Evolutionary conservation across 805 yeast genomes (phyloP).

Genomic region (Pichia pseudocactophila): DNA sequence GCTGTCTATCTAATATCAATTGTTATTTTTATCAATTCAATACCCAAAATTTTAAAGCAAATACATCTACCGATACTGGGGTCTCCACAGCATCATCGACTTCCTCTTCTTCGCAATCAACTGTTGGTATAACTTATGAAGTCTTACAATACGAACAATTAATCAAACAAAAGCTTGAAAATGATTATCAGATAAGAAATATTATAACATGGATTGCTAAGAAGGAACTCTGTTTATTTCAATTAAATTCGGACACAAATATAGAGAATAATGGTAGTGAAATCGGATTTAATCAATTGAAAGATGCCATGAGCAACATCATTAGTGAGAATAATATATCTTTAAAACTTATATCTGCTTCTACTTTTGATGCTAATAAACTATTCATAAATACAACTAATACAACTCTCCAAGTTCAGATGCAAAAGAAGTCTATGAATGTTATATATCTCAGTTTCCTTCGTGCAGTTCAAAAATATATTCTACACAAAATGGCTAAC

Average conservation of each 20-base stretch:
- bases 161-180: slow-evolving; percentile 18
- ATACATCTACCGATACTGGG: background rate
- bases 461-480: slow-evolving; percentile 38
- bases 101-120: slow-evolving; percentile 5
- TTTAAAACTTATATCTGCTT: slow-evolving; percentile 21
- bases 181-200: slow-evolving; percentile 24
- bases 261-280: slow-evolving; percentile 8
- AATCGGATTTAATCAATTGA: slow-evolving; percentile 24
- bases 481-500: slow-evolving; percentile 22
- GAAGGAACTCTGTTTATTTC: slow-evolving; percentile 26
- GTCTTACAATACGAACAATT: slow-evolving; percentile 23
- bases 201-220: slow-evolving; percentile 24
- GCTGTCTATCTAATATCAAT: slow-evolving; percentile 21
- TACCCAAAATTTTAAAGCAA: slow-evolving; percentile 2
- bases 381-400: slow-evolving; percentile 16
- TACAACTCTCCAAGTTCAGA: slow-evolving; percentile 3
- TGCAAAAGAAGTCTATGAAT: slow-evolving; percentile 21
- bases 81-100: background rate
- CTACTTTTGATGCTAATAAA: slow-evolving; percentile 22
- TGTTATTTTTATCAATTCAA: slow-evolving; percentile 26
- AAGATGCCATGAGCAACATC: slow-evolving; percentile 26
- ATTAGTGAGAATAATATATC: slow-evolving; percentile 20
- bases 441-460: slow-evolving; percentile 37
- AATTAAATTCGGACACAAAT: slow-evolving; percentile 15
- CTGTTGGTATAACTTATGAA: slow-evolving; percentile 18